Conservation (phyloP, 306 rosid species). For the Lathyrus tuberosus region DNA sequence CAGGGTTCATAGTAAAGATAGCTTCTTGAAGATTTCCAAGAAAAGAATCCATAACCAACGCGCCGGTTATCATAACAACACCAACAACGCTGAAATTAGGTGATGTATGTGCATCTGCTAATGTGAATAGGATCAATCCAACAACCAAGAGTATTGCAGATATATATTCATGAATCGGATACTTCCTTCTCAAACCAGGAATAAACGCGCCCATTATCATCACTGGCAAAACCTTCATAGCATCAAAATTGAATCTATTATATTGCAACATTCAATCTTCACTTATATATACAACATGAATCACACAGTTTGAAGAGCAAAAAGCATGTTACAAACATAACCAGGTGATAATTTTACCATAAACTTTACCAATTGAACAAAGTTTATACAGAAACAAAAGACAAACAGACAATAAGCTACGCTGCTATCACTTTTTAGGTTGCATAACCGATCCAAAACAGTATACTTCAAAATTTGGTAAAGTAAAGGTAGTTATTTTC, state of each 20-base stretch:
- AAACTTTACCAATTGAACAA: no score
- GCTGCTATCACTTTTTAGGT: no score
- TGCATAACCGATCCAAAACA: neutral
- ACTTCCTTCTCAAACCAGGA: constrained; percentile 89
- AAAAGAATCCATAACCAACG: constrained; percentile 91
- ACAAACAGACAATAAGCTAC: no score
- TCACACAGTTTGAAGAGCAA: constrained; percentile 20
- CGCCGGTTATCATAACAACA: constrained; percentile 90
- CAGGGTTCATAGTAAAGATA: constrained; percentile 93
- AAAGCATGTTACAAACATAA: neutral
- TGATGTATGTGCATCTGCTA: constrained; percentile 94
- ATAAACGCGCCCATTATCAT: constrained; percentile 99
- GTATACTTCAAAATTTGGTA: constrained; percentile 27
- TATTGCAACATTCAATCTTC: constrained; percentile 11
- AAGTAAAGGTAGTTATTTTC: constrained; percentile 18
- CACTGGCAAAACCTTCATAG: constrained; percentile 84
- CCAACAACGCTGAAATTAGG: constrained; percentile 92
- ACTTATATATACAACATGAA: constrained; percentile 25
- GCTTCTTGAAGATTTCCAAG: constrained; percentile 98
- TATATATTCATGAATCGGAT: constrained; percentile 80
- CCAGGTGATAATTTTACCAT: no score
- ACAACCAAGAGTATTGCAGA: constrained; percentile 88
- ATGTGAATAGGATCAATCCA: constrained; percentile 94
- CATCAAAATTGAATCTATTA: no score
- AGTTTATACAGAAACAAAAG: neutral